Evolutionary conservation across 2,329 filamentous ascomycete genomes (phyloP).

Genomic region (Pseudogymnoascus sp.): DNA sequence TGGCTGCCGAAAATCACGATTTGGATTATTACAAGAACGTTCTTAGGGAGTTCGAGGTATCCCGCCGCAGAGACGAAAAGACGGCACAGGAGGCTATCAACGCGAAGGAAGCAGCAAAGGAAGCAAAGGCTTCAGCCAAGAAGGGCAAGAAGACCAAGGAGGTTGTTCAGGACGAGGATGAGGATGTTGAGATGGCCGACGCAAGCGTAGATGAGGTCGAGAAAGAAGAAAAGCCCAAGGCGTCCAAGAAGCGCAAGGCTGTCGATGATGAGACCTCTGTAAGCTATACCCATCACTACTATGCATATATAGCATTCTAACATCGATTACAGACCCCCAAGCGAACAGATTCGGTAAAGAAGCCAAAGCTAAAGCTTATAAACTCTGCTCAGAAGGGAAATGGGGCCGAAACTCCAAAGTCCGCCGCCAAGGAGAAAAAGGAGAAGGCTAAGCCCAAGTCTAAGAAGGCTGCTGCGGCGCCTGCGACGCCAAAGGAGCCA

Average conservation of each 20-base stretch:
- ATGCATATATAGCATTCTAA: slow-evolving; percentile 15
- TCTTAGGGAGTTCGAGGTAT: slow-evolving; percentile 61
- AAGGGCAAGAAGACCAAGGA: slow-evolving; percentile 41
- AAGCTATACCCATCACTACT: slow-evolving; percentile 25
- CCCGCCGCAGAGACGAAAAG: slow-evolving; percentile 49
- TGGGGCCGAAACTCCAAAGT: slow-evolving; percentile 27
- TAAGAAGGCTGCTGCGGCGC: slow-evolving; percentile 47
- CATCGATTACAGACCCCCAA: slow-evolving; percentile 42
- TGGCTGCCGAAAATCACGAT: slow-evolving; percentile 71
- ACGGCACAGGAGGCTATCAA: slow-evolving; percentile 40
- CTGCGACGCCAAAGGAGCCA: slow-evolving; percentile 43
- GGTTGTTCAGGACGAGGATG: slow-evolving; percentile 42
- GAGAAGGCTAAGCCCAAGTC: slow-evolving; percentile 35
- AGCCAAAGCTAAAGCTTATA: slow-evolving; percentile 58
- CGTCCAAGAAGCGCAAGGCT: slow-evolving; percentile 76
- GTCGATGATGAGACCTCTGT: slow-evolving; percentile 65
- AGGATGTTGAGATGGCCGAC: slow-evolving; percentile 55
- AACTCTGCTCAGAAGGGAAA: slow-evolving; percentile 61
- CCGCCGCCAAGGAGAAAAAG: slow-evolving; percentile 33
- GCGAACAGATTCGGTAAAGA: slow-evolving; percentile 55
- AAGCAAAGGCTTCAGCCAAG: slow-evolving; percentile 39
- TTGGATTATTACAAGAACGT: slow-evolving; percentile 78
- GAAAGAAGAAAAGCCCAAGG: slow-evolving; percentile 45
- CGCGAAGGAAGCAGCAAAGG: slow-evolving; percentile 38
- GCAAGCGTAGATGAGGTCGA: slow-evolving; percentile 36